Conservation (phyloP, 2,329 filamentous ascomycete genomes). For the Penicillium sp. region DNA sequence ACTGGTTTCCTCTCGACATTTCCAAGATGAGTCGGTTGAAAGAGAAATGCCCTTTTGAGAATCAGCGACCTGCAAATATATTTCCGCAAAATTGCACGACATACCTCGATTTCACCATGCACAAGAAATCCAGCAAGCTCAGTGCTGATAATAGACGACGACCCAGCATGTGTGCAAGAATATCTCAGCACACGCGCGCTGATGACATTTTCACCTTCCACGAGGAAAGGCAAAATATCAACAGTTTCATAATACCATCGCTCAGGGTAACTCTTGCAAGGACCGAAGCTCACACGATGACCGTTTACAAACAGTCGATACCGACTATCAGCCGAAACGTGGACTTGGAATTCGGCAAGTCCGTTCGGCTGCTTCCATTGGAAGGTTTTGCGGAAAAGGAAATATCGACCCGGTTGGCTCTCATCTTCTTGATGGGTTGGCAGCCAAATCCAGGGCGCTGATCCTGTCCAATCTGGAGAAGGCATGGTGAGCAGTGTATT, state of each 20-base stretch:
- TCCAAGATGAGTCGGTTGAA: conserved; percentile 12
- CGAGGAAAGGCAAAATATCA: conserved; percentile 21
- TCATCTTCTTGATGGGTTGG: conserved; percentile 14
- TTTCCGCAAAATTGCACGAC: background rate
- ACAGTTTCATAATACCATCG: conserved; percentile 27
- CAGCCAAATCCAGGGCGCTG: conserved; percentile 15
- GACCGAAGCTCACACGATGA: conserved; percentile 21
- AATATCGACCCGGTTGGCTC: conserved; percentile 11
- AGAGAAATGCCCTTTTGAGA: background rate
- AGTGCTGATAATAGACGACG: conserved; percentile 24
- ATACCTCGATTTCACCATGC: conserved; percentile 19
- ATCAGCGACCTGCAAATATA: background rate
- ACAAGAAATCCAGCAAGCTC: conserved; percentile 26
- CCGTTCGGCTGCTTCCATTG: background rate
- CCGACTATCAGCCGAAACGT: conserved; percentile 24
- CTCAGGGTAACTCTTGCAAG: conserved; percentile 21
- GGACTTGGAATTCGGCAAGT: conserved; percentile 7
- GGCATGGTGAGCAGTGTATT: background rate
- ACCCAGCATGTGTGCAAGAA: conserved; percentile 21
- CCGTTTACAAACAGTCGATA: conserved; percentile 24
- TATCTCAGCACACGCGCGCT: conserved; percentile 21
- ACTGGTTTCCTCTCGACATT: conserved; percentile 13
- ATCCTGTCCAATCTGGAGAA: conserved; percentile 7
- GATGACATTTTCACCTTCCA: conserved; percentile 18
- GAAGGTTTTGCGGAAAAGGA: conserved; percentile 17